phyloP scores from a whole-genome alignment of 2,329 filamentous ascomycete species.

The Tolypocladium ovalisporum region DNA sequence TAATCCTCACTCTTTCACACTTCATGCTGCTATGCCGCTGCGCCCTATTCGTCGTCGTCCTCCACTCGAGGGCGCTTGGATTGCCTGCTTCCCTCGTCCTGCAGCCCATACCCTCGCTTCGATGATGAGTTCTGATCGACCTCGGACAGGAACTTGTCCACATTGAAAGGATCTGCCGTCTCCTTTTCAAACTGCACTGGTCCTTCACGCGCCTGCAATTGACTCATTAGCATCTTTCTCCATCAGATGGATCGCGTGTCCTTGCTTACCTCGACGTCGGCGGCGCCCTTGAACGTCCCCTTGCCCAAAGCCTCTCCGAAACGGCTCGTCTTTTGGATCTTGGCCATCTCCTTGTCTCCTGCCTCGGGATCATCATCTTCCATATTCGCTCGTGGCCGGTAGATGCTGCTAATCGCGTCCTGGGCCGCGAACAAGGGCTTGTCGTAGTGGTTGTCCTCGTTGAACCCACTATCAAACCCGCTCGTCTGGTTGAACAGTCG shows the following conservation, averaged over 20 bases:
- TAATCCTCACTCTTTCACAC: background rate
- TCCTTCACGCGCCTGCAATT: conserved; percentile 59
- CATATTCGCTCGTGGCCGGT: conserved; percentile 66
- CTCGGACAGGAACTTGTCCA: conserved; percentile 86
- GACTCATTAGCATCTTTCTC: conserved; percentile 17
- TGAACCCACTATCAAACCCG: conserved; percentile 85
- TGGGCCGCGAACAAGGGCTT: conserved; percentile 95
- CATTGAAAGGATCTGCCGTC: conserved; percentile 74
- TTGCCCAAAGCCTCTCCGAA: conserved; percentile 80
- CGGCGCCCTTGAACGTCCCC: conserved; percentile 83
- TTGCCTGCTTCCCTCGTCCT: conserved; percentile 48
- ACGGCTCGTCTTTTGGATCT: conserved; percentile 73
- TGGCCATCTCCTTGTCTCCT: conserved; percentile 73
- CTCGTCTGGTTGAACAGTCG: conserved; percentile 88
- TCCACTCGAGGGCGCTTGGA: conserved; percentile 71
- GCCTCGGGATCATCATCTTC: conserved; percentile 70
- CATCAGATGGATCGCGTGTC: background rate
- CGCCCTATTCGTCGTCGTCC: conserved; percentile 32
- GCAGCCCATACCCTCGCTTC: conserved; percentile 68
- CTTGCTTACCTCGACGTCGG: conserved; percentile 61
- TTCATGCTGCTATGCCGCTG: background rate
- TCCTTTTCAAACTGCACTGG: conserved; percentile 97
- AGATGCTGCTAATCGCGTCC: conserved; percentile 90
- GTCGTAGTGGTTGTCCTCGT: conserved; percentile 95
- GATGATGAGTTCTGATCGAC: conserved; percentile 51